Conservation (phyloP, 1,139 yeast species). For the Geotrichum klebahnii region DNA sequence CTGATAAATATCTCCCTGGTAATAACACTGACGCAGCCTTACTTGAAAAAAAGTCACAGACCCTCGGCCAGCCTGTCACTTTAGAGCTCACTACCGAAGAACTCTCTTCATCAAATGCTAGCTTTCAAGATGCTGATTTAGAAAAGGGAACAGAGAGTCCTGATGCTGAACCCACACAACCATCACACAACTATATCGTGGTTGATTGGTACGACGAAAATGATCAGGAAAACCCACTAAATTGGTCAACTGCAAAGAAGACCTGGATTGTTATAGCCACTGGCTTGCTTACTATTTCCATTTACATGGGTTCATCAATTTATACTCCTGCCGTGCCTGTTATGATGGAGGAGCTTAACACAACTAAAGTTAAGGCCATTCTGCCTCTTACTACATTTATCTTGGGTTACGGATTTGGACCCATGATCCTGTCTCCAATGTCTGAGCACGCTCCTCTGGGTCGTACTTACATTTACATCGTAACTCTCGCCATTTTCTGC, state of each 20-base stretch:
- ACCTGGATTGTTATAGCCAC: constrained; percentile 43
- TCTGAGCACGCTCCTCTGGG: constrained; percentile 53
- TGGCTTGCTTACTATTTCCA: constrained; percentile 48
- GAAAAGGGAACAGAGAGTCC: not conserved
- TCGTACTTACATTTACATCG: constrained; percentile 50
- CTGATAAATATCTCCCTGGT: constrained; percentile 19
- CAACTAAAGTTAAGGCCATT: constrained; percentile 44
- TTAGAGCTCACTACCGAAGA: not conserved
- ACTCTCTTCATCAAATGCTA: not conserved
- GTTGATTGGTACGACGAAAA: constrained; percentile 48
- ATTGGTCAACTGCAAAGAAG: constrained; percentile 49
- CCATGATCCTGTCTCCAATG: constrained; percentile 52
- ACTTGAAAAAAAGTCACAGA: not conserved
- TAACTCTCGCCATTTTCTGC: constrained; percentile 53
- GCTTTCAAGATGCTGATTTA: constrained; percentile 1
- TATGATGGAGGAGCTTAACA: constrained; percentile 44
- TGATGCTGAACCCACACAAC: not conserved
- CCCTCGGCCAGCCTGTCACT: not conserved
- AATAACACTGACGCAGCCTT: constrained; percentile 10
- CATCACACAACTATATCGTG: constrained; percentile 12
- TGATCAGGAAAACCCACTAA: constrained; percentile 57
- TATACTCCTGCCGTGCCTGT: constrained; percentile 53
- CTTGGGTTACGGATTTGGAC: constrained; percentile 57
- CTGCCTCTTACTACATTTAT: constrained; percentile 55
- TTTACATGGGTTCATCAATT: constrained; percentile 60